Evolutionary conservation across 768 basidiomycete species (phyloP).

Genomic region (Boletus bicolor): DNA sequence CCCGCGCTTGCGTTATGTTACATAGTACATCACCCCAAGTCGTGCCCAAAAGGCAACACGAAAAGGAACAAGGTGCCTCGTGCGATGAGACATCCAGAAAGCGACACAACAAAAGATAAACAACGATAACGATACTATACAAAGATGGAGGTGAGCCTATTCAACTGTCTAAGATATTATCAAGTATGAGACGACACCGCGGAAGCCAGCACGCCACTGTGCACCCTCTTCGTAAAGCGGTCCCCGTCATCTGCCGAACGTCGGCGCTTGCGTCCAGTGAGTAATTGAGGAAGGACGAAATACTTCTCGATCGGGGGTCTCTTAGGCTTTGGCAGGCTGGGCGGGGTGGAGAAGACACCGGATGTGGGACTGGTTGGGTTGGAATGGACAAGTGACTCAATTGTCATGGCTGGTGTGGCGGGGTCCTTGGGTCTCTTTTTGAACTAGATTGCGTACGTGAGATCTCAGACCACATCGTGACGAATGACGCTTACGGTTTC

Average conservation of each 20-base stretch:
- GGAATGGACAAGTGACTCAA: slow-evolving; percentile 69
- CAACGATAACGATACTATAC: slow-evolving; percentile 31
- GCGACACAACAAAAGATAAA: slow-evolving; percentile 3
- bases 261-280: slow-evolving; percentile 25
- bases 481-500: slow-evolving; percentile 51
- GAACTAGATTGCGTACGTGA: slow-evolving; percentile 44
- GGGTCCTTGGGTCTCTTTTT: slow-evolving; percentile 46
- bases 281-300: slow-evolving; percentile 27
- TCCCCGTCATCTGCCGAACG: slow-evolving; percentile 28
- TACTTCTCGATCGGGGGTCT: slow-evolving; percentile 39
- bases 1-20: neutral
- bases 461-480: slow-evolving; percentile 10
- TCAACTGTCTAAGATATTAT: slow-evolving; percentile 1
- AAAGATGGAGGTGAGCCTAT: slow-evolving; percentile 9
- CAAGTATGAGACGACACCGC: slow-evolving; percentile 17
- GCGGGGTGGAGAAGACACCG: slow-evolving; percentile 22
- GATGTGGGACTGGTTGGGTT: slow-evolving; percentile 58
- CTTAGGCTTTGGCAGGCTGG: slow-evolving; percentile 20
- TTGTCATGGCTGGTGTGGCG: slow-evolving; percentile 45
- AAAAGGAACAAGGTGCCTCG: neutral
- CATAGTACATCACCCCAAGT: neutral
- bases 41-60: neutral
- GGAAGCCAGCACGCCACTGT: slow-evolving; percentile 10
- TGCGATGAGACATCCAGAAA: slow-evolving; percentile 1
- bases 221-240: slow-evolving; percentile 22